These are phyloP conservation scores for Phytopythium mirpurense DNA, from an alignment of 352 stramenopile species.

Conservation along the genomic window DNA sequence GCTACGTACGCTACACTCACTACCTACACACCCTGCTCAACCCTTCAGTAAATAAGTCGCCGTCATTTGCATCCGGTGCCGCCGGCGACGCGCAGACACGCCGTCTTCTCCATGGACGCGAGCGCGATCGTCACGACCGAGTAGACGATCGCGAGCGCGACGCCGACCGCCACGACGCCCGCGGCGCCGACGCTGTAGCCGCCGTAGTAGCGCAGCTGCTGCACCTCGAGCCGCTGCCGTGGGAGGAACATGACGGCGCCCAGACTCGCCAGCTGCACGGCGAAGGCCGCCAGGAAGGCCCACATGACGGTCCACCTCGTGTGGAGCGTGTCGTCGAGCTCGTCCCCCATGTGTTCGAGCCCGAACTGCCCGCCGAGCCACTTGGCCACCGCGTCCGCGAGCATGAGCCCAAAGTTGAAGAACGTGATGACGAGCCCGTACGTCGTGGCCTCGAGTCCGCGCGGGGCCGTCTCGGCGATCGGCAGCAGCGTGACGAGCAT, in stretches of 20 bases:
- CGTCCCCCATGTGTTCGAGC: slow-evolving; percentile 19
- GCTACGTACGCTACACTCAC: not conserved
- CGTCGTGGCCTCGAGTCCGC: slow-evolving; percentile 52
- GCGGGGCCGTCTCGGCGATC: slow-evolving; percentile 50
- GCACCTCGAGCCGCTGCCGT: slow-evolving; percentile 55
- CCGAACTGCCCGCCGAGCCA: slow-evolving; percentile 36
- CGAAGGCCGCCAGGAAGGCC: slow-evolving; percentile 43
- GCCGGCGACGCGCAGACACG: slow-evolving; percentile 59
- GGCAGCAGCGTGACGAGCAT: slow-evolving; percentile 52
- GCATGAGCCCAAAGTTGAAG: slow-evolving; percentile 50
- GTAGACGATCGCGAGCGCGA: slow-evolving; percentile 34
- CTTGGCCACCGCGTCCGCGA: slow-evolving; percentile 36
- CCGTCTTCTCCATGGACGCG: slow-evolving; percentile 42
- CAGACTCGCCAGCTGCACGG: slow-evolving; percentile 40
- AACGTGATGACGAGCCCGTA: slow-evolving; percentile 60
- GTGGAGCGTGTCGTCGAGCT: slow-evolving; percentile 20
- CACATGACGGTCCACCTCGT: slow-evolving; percentile 41
- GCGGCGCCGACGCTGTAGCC: slow-evolving; percentile 39
- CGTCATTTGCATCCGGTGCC: slow-evolving; percentile 42
- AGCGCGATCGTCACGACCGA: slow-evolving; percentile 36
- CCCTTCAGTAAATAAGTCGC: not conserved
- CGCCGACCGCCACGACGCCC: slow-evolving; percentile 28
- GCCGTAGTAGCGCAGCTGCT: slow-evolving; percentile 59
- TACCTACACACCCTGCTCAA: not conserved
- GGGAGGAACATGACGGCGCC: slow-evolving; percentile 40